Evolutionary conservation across 1,284 basidiomycete genomes (phyloP).

Genomic region (Agaricales sp.): DNA sequence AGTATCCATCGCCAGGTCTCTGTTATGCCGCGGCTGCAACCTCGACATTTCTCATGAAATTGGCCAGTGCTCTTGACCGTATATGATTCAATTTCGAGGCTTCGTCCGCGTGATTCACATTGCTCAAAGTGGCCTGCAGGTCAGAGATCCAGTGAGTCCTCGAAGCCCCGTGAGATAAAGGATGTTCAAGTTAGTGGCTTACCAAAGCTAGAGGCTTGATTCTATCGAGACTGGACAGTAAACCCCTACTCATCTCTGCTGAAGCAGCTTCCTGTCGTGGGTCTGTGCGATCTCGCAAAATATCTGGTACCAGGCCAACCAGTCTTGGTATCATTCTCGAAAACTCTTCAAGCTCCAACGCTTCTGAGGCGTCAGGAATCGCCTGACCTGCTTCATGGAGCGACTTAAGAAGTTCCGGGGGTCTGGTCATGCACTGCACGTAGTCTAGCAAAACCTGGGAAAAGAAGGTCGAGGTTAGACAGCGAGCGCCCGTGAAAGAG

Average conservation of each 20-base stretch:
- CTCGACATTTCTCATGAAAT: constrained; percentile 32
- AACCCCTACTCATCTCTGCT: constrained; percentile 58
- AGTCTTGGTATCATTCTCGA: constrained; percentile 53
- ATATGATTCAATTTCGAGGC: constrained; percentile 41
- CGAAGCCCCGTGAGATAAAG: neutral
- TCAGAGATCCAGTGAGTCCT: constrained; percentile 15
- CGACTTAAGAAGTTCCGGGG: neutral
- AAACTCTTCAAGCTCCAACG: constrained; percentile 49
- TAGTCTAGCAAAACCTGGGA: constrained; percentile 62
- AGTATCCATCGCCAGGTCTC: neutral
- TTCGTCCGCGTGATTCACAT: constrained; percentile 33
- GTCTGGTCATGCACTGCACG: constrained; percentile 39
- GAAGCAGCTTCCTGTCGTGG: constrained; percentile 58
- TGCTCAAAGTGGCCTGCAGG: constrained; percentile 26
- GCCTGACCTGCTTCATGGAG: constrained; percentile 27
- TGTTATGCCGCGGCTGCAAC: constrained; percentile 5
- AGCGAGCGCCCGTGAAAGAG: constrained; percentile 3
- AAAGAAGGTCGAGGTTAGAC: constrained; percentile 8
- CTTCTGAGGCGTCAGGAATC: constrained; percentile 34
- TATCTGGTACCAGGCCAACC: constrained; percentile 61
- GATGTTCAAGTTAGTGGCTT: constrained; percentile 19
- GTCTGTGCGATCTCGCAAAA: constrained; percentile 46
- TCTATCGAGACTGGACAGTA: constrained; percentile 52
- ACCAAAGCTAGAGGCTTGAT: constrained; percentile 53
- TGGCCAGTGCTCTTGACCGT: constrained; percentile 31